Base-by-base conservation (phyloP, 805 yeast species). In the Metschnikowia orientalis region DNA sequence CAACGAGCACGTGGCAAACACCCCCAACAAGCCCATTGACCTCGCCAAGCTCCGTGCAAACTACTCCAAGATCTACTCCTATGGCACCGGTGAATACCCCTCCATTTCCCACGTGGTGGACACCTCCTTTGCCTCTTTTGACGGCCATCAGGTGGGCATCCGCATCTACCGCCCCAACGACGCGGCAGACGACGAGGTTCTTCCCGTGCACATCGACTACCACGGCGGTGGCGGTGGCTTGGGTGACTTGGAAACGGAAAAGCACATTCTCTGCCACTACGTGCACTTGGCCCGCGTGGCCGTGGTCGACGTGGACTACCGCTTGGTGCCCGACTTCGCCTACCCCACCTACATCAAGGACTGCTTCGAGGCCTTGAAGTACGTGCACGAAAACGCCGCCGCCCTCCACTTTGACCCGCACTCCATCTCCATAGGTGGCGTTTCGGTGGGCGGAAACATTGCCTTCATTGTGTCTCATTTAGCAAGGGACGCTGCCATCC, bases 151-250 rank as follows among this genome's bases (percentile, higher is more conserved):
- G 6, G 47, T 57, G 12, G 38, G 41, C 2, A 46, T 59, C 9
- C 32, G 62, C 22, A 41, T 57, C 6, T 57, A 57, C 39, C 49
- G 50, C 29, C 61, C 61, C 10, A 37, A 46, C 31, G 44, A 40
- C 12, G 44, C 46, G 9, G 44, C 28, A 2, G 44, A 45, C 2
- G 20, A 9, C 16, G 28, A 26, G 9, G 1, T 17, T 11, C 44
- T 57, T 42, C 62, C 62, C 6, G 59, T 56, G 12, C 53, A 50
- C 23, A 35, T 54, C 8, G 54, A 57, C 45, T 55, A 40, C 40
- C 63, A 57, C 32, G 61, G 63, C 18, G 63, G 63, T 14, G 63
- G 62, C 8, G 54, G 58, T 50, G 62, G 54, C 8, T 40, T 55
- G 19, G 61, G 61, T 9, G 58, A 50, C 28, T 40, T 55, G 16